Evolutionary conservation across 495 filamentous ascomycete genomes (phyloP).

Genomic region (Penicillium lividum): DNA sequence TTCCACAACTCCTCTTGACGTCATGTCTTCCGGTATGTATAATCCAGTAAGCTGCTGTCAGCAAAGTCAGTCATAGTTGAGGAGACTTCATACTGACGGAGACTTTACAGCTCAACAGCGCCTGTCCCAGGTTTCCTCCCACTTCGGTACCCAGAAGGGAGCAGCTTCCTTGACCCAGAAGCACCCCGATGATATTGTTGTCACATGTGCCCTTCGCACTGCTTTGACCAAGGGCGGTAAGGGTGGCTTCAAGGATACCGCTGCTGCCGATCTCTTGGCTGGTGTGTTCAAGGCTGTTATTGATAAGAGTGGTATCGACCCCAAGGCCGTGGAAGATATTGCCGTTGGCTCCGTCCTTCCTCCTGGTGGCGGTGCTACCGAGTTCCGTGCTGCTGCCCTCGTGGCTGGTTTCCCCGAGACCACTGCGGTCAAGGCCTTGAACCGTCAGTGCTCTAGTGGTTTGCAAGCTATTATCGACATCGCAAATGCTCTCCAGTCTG

Average conservation of each 20-base stretch:
- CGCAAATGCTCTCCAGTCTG: slow-evolving; percentile 81
- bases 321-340: slow-evolving; percentile 83
- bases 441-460: slow-evolving; percentile 89
- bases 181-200: slow-evolving; percentile 77
- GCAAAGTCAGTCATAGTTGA: not conserved
- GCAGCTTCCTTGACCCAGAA: slow-evolving; percentile 58
- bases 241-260: slow-evolving; percentile 93
- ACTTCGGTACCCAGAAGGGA: slow-evolving; percentile 55
- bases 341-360: slow-evolving; percentile 89
- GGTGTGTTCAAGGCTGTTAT: slow-evolving; percentile 81
- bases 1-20: slow-evolving; percentile 27
- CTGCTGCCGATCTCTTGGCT: slow-evolving; percentile 79
- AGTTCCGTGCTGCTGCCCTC: slow-evolving; percentile 90
- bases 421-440: slow-evolving; percentile 79
- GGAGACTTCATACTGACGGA: not conserved
- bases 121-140: slow-evolving; percentile 63
- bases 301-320: slow-evolving; percentile 82
- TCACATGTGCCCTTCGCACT: slow-evolving; percentile 90
- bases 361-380: slow-evolving; percentile 92
- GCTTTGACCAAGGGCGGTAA: slow-evolving; percentile 90
- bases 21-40: slow-evolving; percentile 46
- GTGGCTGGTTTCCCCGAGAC: slow-evolving; percentile 88
- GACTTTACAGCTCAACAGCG: slow-evolving; percentile 55
- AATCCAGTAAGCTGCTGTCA: not conserved
- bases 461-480: slow-evolving; percentile 90